These are phyloP conservation scores for Candida tetrigidarum DNA, from an alignment of 1,139 yeast genomes.

Conservation along the genomic window DNA sequence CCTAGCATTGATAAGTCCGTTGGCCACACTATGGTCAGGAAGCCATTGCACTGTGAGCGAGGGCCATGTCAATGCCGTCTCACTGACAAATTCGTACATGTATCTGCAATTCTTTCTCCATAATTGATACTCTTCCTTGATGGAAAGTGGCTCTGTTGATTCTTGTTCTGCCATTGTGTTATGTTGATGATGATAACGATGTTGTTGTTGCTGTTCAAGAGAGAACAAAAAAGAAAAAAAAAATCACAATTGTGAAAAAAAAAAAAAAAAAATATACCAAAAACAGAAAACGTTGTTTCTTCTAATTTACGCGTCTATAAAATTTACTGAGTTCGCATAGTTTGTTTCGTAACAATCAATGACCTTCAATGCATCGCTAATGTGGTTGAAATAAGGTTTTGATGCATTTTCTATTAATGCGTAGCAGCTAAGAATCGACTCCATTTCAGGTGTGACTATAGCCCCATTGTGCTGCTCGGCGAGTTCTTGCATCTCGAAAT, in stretches of 20 bases:
- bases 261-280: background rate
- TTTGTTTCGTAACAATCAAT: slow-evolving; percentile 40
- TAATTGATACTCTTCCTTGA: slow-evolving; percentile 71
- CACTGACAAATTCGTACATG: slow-evolving; percentile 82
- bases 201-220: background rate
- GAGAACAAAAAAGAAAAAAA: background rate
- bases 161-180: slow-evolving; percentile 6
- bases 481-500: slow-evolving; percentile 28
- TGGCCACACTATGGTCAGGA: slow-evolving; percentile 44
- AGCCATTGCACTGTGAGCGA: slow-evolving; percentile 79
- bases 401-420: slow-evolving; percentile 32
- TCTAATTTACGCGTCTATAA: slow-evolving; percentile 10
- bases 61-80: slow-evolving; percentile 82
- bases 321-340: slow-evolving; percentile 3
- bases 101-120: slow-evolving; percentile 82
- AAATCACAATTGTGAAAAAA: background rate
- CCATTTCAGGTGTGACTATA: slow-evolving; percentile 21
- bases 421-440: slow-evolving; percentile 14
- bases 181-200: background rate
- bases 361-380: slow-evolving; percentile 46
- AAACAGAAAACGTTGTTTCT: slow-evolving; percentile 1
- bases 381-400: slow-evolving; percentile 43
- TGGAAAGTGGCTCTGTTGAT: slow-evolving; percentile 23
- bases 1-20: slow-evolving; percentile 44
- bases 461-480: slow-evolving; percentile 9